These are phyloP conservation scores for Ophidiomyces ophidiicola DNA, from an alignment of 2,329 filamentous ascomycete species.

Conservation along the genomic window DNA sequence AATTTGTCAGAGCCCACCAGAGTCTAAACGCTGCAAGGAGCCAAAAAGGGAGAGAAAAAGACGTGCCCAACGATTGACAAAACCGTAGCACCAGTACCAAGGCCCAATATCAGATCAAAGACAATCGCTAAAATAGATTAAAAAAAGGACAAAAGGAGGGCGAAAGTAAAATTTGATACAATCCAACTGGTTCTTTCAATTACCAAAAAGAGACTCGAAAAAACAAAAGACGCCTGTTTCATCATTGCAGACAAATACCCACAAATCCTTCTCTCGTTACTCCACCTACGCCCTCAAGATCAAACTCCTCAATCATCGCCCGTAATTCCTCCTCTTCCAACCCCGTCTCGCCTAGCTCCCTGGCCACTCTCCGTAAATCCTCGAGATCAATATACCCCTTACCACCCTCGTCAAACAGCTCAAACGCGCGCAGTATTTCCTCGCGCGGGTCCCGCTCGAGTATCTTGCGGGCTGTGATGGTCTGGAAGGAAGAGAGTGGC, in stretches of 20 bases:
- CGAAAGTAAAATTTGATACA: too few species aligned
- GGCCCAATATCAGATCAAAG: too few species aligned
- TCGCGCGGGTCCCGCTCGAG: conserved; percentile 72
- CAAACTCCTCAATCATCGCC: conserved; percentile 97
- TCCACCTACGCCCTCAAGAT: conserved; percentile 80
- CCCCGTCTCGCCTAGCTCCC: conserved; percentile 75
- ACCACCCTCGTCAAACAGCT: conserved; percentile 82
- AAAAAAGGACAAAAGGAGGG: too few species aligned
- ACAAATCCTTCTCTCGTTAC: conserved; percentile 54
- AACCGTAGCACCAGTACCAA: too few species aligned
- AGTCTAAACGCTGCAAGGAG: too few species aligned
- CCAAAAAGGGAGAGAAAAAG: too few species aligned
- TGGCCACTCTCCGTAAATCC: conserved; percentile 73
- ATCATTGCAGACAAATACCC: conserved; percentile 49
- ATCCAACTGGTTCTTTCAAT: too few species aligned
- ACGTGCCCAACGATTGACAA: too few species aligned
- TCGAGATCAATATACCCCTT: conserved; percentile 85
- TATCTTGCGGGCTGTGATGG: conserved; percentile 68
- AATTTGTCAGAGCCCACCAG: too few species aligned
- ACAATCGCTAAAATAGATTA: too few species aligned
- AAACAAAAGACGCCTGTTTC: too few species aligned
- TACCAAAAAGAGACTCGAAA: too few species aligned
- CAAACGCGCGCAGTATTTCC: conserved; percentile 82
- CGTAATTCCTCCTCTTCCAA: conserved; percentile 83
- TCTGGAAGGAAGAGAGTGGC: conserved; percentile 59